Base-by-base conservation (phyloP, 805 yeast genomes). In the Schizosaccharomyces japonicus region DNA sequence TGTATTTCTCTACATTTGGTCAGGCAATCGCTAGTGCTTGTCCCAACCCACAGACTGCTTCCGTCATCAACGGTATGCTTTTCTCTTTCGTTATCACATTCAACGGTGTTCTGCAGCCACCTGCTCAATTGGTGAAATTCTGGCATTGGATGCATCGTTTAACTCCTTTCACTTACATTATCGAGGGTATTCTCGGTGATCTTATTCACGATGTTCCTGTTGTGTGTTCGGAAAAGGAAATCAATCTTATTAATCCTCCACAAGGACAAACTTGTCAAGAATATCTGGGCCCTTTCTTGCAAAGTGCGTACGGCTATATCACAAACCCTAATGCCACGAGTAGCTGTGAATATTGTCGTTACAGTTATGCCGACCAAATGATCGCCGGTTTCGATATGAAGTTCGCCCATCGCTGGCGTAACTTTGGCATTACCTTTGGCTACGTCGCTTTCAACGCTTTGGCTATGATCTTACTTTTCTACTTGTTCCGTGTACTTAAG, bases 101-200 rank as follows among this genome's bases (percentile, higher is more conserved):
- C 64, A 69, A 80, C 59, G 83, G 85, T 64, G 77, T 78, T 49
- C 64, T 76, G 50, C 81, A 76, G 56, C 72, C 75, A 15, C 62
- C 62, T 5, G 36, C 51, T 2, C 61, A 66, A 48, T 70, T 80
- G 76, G 90, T 92, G 10, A 75, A 80, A 1, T 81, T 81, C 66
- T 81, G 92, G 92, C 74, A 71, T 44, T 81, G 78, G 59, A 78
- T 81, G 84, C 76, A 79, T 71, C 71, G 78, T 53, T 68, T 67
- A 19, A 76, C 81, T 25, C 92, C 69, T 5, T 70, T 70, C 61
- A 78, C 87, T 1, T 81, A 81, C 57, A 72, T 77, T 58, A 64
- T 80, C 50, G 74, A 72, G 52, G 66, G 72, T 47, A 64, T 78
- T 51, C 63, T 75, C 40, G 66, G 63, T 25, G 61, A 58, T 28